These are phyloP conservation scores for Lachnellula cervina DNA, from an alignment of 2,329 filamentous ascomycete genomes.

Conservation along the genomic window DNA sequence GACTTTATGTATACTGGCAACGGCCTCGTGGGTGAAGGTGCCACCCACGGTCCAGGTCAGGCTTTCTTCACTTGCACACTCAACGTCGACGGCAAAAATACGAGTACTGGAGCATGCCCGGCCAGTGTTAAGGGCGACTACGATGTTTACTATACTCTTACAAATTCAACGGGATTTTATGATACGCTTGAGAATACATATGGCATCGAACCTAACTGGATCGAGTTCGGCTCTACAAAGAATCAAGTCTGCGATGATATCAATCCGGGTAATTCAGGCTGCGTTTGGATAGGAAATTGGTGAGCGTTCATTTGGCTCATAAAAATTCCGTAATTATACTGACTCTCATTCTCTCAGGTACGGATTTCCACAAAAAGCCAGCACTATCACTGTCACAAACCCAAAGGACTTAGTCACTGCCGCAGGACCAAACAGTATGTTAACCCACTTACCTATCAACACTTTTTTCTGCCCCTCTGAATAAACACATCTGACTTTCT, in stretches of 20 bases:
- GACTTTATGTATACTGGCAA: slow-evolving; percentile 6
- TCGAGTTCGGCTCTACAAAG: not conserved
- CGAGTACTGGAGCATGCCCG: not conserved
- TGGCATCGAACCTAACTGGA: slow-evolving; percentile 3
- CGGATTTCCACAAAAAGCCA: not conserved
- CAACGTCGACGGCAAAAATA: not conserved
- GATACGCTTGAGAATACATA: slow-evolving; percentile 1
- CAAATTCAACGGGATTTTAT: slow-evolving; percentile 1
- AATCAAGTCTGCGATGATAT: not conserved
- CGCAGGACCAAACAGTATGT: slow-evolving; percentile 3
- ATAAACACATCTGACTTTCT: too few relatives aligned
- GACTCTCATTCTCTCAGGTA: too few relatives aligned
- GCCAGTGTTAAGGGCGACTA: not conserved
- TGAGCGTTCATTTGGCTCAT: not conserved
- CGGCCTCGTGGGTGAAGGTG: not conserved
- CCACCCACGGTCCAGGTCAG: not conserved
- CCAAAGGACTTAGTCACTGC: slow-evolving; percentile 12
- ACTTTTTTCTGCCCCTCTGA: too few relatives aligned
- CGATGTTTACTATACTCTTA: slow-evolving; percentile 1
- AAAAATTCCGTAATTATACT: too few relatives aligned
- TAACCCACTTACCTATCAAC: too few relatives aligned
- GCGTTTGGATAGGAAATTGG: too few relatives aligned
- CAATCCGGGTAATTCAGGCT: not conserved
- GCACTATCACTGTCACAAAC: not conserved
- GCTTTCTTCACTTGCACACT: slow-evolving; percentile 7